Evolutionary conservation across 257 asterid species (phyloP), one percentile per base, ranked within the genome.

Genomic region (Catharanthus roseus): DNA sequence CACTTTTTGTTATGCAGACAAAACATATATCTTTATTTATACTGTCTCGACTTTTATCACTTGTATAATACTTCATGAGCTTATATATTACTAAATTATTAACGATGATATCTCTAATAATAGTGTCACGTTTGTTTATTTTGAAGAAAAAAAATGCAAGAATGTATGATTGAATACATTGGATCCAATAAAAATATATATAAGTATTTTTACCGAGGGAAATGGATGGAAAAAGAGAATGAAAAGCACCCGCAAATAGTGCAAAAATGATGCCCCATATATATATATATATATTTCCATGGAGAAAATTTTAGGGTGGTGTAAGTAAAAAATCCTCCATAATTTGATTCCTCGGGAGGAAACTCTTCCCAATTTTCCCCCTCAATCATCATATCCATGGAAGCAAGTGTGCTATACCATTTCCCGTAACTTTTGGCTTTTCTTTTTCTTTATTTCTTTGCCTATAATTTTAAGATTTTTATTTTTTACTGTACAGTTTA

Each of bases 391-490:
- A 18, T 62, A 18, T 0, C 26, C 6, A 8, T 16, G 41, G 24
- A 19, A 62, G 45, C 16, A 62, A 62, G 47, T 34, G 55, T 49
- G 55, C 55, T 18, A n/a, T n/a, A 3, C n/a, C 55, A 49, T 45
- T 42, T n/a, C 45, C 47, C 67, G 67, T 34, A 62, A 62, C 67
- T 36, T 62, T 34, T 62, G 67, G 67, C 67, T 62, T 62, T 62
- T 33, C 19, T 21, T 34, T 61, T 33, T 19, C 45, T 33, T 28
- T 18, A 11, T 38, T 8, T 38, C 10, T 33, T 61, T 34, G 18
- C 0, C 6, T 18, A 33, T 16, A 33, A 33, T 19, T 61, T 61
- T 61, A 42, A 60, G 26, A 3, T 61, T 61, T 61, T 34, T 61
- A 7, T 6, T 9, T 33, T 62, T 61, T 61, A 51, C 58, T 4